Percentiles rank a stretch among this genome's conserved stretches.
Evolutionary conservation across 2,329 filamentous ascomycete genomes (phyloP).

Genomic region (Sporothrix curviconia): DNA sequence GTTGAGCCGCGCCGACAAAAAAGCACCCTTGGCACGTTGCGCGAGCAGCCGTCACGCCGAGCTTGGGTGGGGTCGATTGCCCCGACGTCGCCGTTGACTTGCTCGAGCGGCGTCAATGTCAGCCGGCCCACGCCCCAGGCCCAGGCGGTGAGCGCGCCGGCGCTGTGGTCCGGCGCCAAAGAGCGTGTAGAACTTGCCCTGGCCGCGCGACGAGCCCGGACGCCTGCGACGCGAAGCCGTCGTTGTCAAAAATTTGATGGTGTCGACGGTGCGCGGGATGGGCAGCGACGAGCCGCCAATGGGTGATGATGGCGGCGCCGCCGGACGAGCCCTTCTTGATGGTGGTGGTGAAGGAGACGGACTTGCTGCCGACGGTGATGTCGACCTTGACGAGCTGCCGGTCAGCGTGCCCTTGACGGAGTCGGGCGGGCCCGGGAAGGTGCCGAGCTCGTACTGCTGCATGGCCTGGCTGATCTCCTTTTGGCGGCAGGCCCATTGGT

Average conservation of each 20-base stretch:
- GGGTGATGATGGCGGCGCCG: conserved; percentile 46
- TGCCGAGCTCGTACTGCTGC: conserved; percentile 46
- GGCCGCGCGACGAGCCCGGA: conserved; percentile 42
- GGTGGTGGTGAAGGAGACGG: conserved; percentile 37
- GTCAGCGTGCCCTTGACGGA: conserved; percentile 39
- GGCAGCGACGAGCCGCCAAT: conserved; percentile 52
- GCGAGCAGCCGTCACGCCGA: conserved; percentile 57
- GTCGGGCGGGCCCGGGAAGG: conserved; percentile 40
- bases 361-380: conserved; percentile 38
- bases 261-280: conserved; percentile 47
- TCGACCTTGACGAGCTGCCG: conserved; percentile 38
- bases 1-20: conserved; percentile 55
- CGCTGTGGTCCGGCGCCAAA: conserved; percentile 49
- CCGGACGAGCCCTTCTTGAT: conserved; percentile 37
- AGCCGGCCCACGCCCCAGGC: conserved; percentile 56
- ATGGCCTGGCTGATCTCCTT: conserved; percentile 42
- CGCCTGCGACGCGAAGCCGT: conserved; percentile 48
- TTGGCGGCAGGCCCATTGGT: conserved; percentile 42
- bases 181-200: conserved; percentile 53
- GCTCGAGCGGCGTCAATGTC: conserved; percentile 53
- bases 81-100: conserved; percentile 36
- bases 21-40: conserved; percentile 59
- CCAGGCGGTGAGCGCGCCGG: conserved; percentile 56
- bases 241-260: conserved; percentile 54
- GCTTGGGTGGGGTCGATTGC: conserved; percentile 43